Conservation (phyloP, 2,329 filamentous ascomycete genomes). For the Chaetomiaceae sp. region DNA sequence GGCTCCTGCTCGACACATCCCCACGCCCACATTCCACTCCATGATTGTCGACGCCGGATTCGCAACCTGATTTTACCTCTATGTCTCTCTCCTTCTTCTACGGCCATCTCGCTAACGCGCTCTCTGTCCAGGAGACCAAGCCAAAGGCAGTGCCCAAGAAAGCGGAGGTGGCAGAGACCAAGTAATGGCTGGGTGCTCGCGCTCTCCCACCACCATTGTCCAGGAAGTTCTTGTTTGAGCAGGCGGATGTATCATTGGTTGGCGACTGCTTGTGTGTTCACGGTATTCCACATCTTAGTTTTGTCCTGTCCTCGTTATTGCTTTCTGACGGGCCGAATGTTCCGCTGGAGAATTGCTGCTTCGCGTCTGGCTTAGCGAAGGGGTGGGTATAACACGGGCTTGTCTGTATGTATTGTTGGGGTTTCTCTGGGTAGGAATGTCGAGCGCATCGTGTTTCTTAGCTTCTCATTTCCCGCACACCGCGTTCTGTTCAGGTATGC, state of each 20-base stretch:
- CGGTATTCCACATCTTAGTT: not conserved
- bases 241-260: not conserved
- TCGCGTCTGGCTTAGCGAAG: too few species aligned
- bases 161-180: slow-evolving; percentile 24
- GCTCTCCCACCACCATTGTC: not conserved
- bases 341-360: too few species aligned
- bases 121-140: slow-evolving; percentile 21
- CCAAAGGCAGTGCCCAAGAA: slow-evolving; percentile 29
- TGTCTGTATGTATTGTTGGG: too few species aligned
- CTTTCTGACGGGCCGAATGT: too few species aligned
- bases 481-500: too few species aligned
- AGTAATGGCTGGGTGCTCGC: slow-evolving; percentile 7
- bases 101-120: not conserved
- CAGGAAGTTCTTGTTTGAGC: not conserved
- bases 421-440: slow-evolving; percentile 6
- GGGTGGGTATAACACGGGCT: too few species aligned
- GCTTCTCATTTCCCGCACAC: too few species aligned
- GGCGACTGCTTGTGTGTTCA: not conserved
- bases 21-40: not conserved
- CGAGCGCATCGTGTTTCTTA: too few species aligned
- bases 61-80: too few species aligned
- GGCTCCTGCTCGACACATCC: not conserved
- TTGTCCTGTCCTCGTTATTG: too few species aligned
- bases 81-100: not conserved
- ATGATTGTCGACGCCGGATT: too few species aligned